Evolutionary conservation across 2,329 filamentous ascomycete genomes (phyloP).

Genomic region (Talaromyces islandicus): DNA sequence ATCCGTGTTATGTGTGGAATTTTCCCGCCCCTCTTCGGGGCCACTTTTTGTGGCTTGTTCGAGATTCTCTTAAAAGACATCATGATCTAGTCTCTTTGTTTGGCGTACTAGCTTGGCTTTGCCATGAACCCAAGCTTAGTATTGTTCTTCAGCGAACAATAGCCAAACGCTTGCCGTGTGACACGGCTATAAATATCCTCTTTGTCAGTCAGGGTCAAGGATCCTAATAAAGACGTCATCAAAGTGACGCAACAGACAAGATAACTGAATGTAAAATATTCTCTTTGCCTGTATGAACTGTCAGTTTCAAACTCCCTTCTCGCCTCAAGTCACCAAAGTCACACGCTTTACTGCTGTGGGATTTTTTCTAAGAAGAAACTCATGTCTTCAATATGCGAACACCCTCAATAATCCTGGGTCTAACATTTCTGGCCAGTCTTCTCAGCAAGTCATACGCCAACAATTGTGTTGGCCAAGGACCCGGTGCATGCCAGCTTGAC

Average conservation of each 20-base stretch:
- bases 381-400: neutral
- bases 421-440: neutral
- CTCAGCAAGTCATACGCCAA: neutral
- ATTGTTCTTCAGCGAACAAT: neutral
- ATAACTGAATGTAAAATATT: neutral
- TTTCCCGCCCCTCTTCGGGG: no score
- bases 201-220: neutral
- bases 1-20: neutral
- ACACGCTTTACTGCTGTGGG: neutral
- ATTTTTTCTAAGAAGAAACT: neutral
- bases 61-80: neutral
- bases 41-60: neutral
- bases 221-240: neutral
- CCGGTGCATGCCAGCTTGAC: constrained; percentile 3
- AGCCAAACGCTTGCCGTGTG: neutral
- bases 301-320: neutral
- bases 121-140: neutral
- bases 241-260: neutral
- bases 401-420: neutral
- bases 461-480: neutral
- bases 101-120: neutral
- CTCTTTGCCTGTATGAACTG: neutral
- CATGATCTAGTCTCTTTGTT: neutral
- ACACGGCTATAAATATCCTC: neutral
- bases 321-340: neutral